These are phyloP conservation scores for Pseudopithomyces chartarum DNA, from an alignment of 2,329 filamentous ascomycete species.

Conservation along the genomic window DNA sequence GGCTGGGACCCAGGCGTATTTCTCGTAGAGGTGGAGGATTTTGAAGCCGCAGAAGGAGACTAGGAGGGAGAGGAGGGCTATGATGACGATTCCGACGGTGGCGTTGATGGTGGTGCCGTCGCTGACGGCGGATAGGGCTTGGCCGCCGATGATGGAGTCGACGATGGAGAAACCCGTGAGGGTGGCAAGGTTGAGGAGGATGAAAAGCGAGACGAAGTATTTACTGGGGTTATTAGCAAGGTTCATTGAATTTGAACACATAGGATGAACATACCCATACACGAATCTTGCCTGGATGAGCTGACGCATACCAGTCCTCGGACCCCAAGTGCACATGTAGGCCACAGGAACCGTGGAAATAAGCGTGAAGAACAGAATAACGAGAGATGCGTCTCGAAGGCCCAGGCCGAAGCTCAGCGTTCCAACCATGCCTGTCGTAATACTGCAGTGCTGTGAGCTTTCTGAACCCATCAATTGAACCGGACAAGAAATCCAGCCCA, in stretches of 20 bases:
- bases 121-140: slow-evolving; percentile 46
- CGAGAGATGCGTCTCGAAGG: slow-evolving; percentile 61
- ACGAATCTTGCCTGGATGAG: slow-evolving; percentile 69
- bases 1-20: slow-evolving; percentile 62
- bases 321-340: slow-evolving; percentile 63
- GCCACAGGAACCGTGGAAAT: slow-evolving; percentile 60
- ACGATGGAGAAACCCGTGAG: slow-evolving; percentile 68
- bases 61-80: slow-evolving; percentile 60
- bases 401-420: slow-evolving; percentile 60
- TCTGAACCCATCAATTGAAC: not conserved
- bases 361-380: slow-evolving; percentile 68
- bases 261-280: slow-evolving; percentile 54
- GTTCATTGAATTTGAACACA: not conserved
- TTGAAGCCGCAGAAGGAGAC: slow-evolving; percentile 67
- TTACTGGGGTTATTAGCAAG: slow-evolving; percentile 21
- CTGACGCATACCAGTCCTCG: slow-evolving; percentile 68
- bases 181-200: slow-evolving; percentile 67
- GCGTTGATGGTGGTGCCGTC: slow-evolving; percentile 52
- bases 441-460: slow-evolving; percentile 36
- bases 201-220: slow-evolving; percentile 64
- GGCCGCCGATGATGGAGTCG: slow-evolving; percentile 64
- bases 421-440: slow-evolving; percentile 68
- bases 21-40: slow-evolving; percentile 62
- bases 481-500: no score
- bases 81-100: slow-evolving; percentile 65